A percentile compares a stretch with the other conserved stretches of the same genome.
phyloP scores from a whole-genome alignment of 805 yeast genomes.

The Candida ortonii region DNA sequence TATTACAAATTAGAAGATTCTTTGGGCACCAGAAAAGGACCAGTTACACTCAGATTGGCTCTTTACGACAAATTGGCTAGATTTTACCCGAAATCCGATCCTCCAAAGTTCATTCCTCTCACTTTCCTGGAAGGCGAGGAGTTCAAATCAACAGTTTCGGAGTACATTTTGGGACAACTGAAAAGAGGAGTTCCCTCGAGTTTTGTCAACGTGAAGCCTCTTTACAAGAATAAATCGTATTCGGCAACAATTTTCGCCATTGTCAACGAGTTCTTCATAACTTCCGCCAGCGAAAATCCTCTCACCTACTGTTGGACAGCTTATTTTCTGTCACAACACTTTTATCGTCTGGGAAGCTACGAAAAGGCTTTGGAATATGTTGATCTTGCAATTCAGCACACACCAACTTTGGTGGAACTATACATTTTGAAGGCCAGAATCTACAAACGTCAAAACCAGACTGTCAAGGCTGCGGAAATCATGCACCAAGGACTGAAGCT shows the following conservation, averaged over 20 bases:
- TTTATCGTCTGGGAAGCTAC: slow-evolving; percentile 52
- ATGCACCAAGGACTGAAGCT: slow-evolving; percentile 70
- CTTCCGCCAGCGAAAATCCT: slow-evolving; percentile 35
- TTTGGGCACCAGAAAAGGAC: slow-evolving; percentile 47
- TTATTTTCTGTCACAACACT: slow-evolving; percentile 79
- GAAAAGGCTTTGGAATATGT: slow-evolving; percentile 53
- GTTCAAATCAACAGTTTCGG: slow-evolving; percentile 41
- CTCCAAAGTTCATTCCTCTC: slow-evolving; percentile 76
- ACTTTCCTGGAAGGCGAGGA: slow-evolving; percentile 58
- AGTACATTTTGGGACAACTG: slow-evolving; percentile 61
- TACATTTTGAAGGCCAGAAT: slow-evolving; percentile 79
- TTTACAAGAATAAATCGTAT: slow-evolving; percentile 51
- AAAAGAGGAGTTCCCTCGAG: slow-evolving; percentile 86
- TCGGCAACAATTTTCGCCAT: slow-evolving; percentile 46
- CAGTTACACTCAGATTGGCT: slow-evolving; percentile 48
- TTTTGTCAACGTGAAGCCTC: slow-evolving; percentile 79
- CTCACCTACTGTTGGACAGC: slow-evolving; percentile 62
- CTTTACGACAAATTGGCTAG: slow-evolving; percentile 62
- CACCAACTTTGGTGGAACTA: slow-evolving; percentile 84
- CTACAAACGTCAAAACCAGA: slow-evolving; percentile 65
- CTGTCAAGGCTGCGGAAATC: slow-evolving; percentile 56
- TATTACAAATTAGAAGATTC: slow-evolving; percentile 65
- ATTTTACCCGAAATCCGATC: slow-evolving; percentile 82
- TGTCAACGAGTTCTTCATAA: slow-evolving; percentile 46
- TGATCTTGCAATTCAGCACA: slow-evolving; percentile 61